These are phyloP conservation scores for Vaccinium vitisidaea DNA, from an alignment of 148 eudicot species.

Conservation along the genomic window DNA sequence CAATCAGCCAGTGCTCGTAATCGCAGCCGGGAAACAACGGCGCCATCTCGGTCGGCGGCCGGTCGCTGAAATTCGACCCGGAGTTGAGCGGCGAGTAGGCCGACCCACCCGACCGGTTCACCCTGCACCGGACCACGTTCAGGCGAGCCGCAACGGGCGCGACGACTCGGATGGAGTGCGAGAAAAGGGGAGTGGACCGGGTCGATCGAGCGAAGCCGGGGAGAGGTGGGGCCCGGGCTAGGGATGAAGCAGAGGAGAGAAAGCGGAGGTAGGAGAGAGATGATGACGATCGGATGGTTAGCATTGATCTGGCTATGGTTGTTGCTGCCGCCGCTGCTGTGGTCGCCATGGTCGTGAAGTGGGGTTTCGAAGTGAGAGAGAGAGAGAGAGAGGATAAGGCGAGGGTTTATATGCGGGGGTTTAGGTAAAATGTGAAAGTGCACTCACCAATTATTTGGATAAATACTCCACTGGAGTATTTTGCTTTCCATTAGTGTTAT, in stretches of 20 bases:
- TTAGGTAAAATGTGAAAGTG: not conserved
- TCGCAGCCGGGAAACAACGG: conserved; percentile 80
- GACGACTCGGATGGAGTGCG: conserved; percentile 31
- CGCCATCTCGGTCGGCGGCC: conserved; percentile 78
- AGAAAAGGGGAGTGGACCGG: conserved; percentile 23
- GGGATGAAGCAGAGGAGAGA: conserved; percentile 34
- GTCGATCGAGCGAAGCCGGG: conserved; percentile 27
- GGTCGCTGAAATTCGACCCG: conserved; percentile 56
- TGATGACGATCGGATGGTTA: conserved; percentile 34
- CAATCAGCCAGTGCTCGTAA: conserved; percentile 81
- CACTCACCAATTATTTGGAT: too few relatives aligned
- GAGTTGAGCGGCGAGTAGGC: conserved; percentile 67
- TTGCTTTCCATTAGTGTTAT: too few relatives aligned
- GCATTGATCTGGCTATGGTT: conserved; percentile 31
- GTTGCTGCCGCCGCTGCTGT: conserved; percentile 31
- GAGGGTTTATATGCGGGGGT: not conserved
- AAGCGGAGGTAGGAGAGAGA: conserved; percentile 36
- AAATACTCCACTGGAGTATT: too few relatives aligned
- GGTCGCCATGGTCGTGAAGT: conserved; percentile 29
- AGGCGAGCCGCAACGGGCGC: conserved; percentile 27
- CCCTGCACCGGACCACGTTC: conserved; percentile 48
- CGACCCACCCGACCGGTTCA: conserved; percentile 46
- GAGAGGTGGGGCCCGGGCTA: conserved; percentile 27
- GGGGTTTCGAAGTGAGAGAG: not conserved
- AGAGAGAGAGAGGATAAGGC: not conserved